Evolutionary conservation across 768 basidiomycete genomes (phyloP).

Genomic region (Xerocomellus dryophilus): DNA sequence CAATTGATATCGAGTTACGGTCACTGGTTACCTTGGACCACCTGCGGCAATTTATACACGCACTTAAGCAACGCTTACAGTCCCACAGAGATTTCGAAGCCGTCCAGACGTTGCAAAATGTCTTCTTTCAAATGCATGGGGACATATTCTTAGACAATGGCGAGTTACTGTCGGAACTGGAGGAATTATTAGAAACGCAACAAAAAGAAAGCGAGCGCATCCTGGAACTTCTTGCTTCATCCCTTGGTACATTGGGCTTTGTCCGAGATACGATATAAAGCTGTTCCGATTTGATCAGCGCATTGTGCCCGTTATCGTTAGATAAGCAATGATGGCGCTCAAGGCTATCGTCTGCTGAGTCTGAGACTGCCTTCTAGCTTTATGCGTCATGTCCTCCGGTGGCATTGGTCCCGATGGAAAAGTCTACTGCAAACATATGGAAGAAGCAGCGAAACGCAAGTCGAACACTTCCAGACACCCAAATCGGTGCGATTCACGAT

Average conservation of each 20-base stretch:
- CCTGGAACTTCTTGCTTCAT: conserved; percentile 68
- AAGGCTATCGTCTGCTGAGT: neutral
- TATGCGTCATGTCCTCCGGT: conserved; percentile 19
- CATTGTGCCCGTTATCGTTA: conserved; percentile 8
- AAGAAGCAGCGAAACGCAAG: conserved; percentile 31
- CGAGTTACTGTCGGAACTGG: conserved; percentile 59
- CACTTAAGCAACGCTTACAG: conserved; percentile 66
- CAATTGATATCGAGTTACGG: conserved; percentile 87
- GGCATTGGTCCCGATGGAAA: conserved; percentile 27
- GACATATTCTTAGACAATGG: conserved; percentile 71
- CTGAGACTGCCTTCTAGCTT: neutral
- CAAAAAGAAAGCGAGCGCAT: conserved; percentile 74
- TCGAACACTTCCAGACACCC: conserved; percentile 35
- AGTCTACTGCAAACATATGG: conserved; percentile 39
- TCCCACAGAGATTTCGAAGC: conserved; percentile 94
- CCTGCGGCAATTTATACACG: conserved; percentile 66
- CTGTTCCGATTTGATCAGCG: neutral
- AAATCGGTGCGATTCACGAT: conserved; percentile 35
- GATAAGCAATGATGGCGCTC: conserved; percentile 16
- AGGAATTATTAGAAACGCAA: conserved; percentile 62
- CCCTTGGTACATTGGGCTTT: conserved; percentile 73
- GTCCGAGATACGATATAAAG: conserved; percentile 60
- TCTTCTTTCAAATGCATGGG: conserved; percentile 82
- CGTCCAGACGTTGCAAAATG: conserved; percentile 81
- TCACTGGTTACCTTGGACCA: conserved; percentile 64